Evolutionary conservation across 345 rosid species (phyloP), one percentile per base, ranked within the genome.

Genomic region (Sonneratia alba): DNA sequence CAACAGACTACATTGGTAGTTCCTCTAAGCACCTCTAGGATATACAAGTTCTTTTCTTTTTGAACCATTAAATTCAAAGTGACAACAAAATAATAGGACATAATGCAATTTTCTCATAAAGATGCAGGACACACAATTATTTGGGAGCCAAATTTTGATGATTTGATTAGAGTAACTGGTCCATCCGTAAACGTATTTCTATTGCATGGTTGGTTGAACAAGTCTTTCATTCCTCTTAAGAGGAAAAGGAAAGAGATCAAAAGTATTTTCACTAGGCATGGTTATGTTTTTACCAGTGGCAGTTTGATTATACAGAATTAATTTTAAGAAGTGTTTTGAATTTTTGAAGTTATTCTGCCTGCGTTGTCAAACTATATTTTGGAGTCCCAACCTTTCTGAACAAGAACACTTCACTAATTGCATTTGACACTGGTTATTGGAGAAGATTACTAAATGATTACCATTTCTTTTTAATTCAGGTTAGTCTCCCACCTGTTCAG

Each of bases 401-500:
- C 64, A 24, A 62, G 63, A 6, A n/a, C 13, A 9, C 34, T 57
- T 21, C 13, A 22, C 6, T n/a, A n/a, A 57, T 57, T 57, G 63
- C 34, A n/a, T 57, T 62, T 62, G 3, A 62, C 32, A 62, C 19
- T 13, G 37, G 11, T 27, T 27, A 62, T 27, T 34, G 38, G 7
- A 3, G 16, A 61, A 34, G 19, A 3, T 32, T 27, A 27, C 37
- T 62, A n/a, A 36, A 15, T 22, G 16, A 56, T 24, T 34, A 55
- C 19, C 36, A 47, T 55, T 32, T 45, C 66, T 36, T 72, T 47
- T 76, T 70, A 24, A 71, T 62, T n/a, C 56, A 94, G 98, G 97
- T 95, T 69, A 87, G 85, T 75, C 84, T 90, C 59, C 86, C 91
- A 32, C 97, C 95, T 75, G 84, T 90, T 69, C 88, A 92, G 67